These are phyloP conservation scores for Helianthus annuus DNA, from an alignment of 129 eudicot species.

Conservation along the genomic window HanXRQr2.0-SUNRISE NC_035440.2:5477683-5478182, in stretches of 20 bases:
- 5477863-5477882: constrained; percentile 15
- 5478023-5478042: background rate
- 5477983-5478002: background rate
- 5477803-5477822: background rate
- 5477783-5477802: background rate
- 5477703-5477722: too few species aligned
- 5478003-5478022: background rate
- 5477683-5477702: too few species aligned
- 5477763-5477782: background rate
- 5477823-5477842: background rate
- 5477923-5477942: background rate
- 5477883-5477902: constrained; percentile 10
- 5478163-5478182: too few species aligned
- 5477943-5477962: background rate
- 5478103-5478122: too few species aligned
- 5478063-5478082: too few species aligned
- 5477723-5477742: background rate
- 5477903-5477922: background rate
- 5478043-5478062: too few species aligned
- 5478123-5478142: too few species aligned
- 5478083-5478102: too few species aligned
- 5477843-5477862: constrained; percentile 3
- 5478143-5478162: too few species aligned
- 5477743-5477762: background rate
- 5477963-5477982: constrained; percentile 8